Evolutionary conservation across 1,284 basidiomycete species (phyloP).

Genomic region (Sporisorium reilianum): DNA sequence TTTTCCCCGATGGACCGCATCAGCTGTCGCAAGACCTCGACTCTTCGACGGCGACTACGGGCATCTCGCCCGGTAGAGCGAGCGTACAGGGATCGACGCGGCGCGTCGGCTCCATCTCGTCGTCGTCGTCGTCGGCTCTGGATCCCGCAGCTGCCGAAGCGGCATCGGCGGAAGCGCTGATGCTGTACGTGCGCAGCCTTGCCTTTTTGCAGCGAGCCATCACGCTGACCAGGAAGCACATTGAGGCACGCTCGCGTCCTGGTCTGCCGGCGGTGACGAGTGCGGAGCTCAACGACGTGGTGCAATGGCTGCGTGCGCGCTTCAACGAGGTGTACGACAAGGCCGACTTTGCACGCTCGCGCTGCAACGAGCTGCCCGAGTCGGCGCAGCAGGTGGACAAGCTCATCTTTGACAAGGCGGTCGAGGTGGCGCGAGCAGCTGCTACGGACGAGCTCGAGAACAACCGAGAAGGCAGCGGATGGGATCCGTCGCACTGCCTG

Average conservation of each 20-base stretch:
- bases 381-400: conserved; percentile 72
- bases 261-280: conserved; percentile 65
- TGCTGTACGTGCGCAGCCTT: conserved; percentile 92
- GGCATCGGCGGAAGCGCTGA: conserved; percentile 79
- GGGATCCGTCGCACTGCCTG: conserved; percentile 82
- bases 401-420: conserved; percentile 74
- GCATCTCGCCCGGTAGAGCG: conserved; percentile 30
- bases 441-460: conserved; percentile 86
- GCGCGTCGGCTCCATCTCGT: conserved; percentile 36
- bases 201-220: conserved; percentile 92
- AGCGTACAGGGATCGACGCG: conserved; percentile 28
- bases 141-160: conserved; percentile 62
- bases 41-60: conserved; percentile 28
- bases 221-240: conserved; percentile 70
- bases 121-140: conserved; percentile 41
- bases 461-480: conserved; percentile 72
- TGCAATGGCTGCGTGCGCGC: conserved; percentile 74
- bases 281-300: conserved; percentile 73
- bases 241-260: conserved; percentile 62
- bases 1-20: conserved; percentile 73
- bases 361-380: conserved; percentile 71
- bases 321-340: conserved; percentile 76
- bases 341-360: conserved; percentile 73
- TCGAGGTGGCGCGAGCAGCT: conserved; percentile 82
- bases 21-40: conserved; percentile 47